A percentile compares a stretch with the other conserved stretches of the same genome.
Evolutionary conservation across 169 alveolate genomes (phyloP).

Genomic region (Cryptosporidium canis): DNA sequence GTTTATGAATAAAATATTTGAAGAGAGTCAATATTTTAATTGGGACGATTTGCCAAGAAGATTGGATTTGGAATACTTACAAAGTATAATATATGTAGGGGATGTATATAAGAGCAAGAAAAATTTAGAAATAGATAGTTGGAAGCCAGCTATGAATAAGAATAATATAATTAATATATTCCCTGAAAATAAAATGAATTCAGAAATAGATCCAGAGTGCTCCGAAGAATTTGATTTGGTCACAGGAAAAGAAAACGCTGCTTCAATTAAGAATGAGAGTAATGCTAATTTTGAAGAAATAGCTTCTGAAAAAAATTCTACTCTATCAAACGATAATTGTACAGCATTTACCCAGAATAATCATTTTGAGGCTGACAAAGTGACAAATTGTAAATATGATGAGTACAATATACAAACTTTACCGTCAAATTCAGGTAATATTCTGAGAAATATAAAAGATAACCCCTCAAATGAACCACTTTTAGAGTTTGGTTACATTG

Average conservation of each 20-base stretch:
- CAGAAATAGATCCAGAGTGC: not conserved
- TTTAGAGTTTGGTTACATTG: not conserved
- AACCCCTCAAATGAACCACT: not conserved
- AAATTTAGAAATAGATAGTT: not conserved
- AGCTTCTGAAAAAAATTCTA: not conserved
- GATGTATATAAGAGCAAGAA: not conserved
- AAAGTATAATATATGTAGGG: conserved; percentile 22
- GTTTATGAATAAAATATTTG: conserved; percentile 20
- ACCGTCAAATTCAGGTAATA: not conserved
- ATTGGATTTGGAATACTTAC: conserved; percentile 36
- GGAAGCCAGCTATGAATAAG: not conserved
- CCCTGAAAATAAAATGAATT: not conserved
- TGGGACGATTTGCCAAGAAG: conserved; percentile 38
- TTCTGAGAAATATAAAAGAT: not conserved
- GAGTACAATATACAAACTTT: not conserved
- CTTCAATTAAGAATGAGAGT: not conserved
- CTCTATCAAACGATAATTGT: not conserved
- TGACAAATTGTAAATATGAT: not conserved
- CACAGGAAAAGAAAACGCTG: not conserved
- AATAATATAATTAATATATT: conserved; percentile 11
- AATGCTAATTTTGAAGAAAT: not conserved
- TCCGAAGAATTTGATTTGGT: not conserved
- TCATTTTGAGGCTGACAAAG: not conserved
- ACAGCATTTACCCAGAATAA: not conserved
- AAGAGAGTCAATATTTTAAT: not conserved